Evolutionary conservation across 1,284 basidiomycete species (phyloP), one percentile per base, ranked within the genome.

Genomic region (Sanghuangporus baumii): DNA sequence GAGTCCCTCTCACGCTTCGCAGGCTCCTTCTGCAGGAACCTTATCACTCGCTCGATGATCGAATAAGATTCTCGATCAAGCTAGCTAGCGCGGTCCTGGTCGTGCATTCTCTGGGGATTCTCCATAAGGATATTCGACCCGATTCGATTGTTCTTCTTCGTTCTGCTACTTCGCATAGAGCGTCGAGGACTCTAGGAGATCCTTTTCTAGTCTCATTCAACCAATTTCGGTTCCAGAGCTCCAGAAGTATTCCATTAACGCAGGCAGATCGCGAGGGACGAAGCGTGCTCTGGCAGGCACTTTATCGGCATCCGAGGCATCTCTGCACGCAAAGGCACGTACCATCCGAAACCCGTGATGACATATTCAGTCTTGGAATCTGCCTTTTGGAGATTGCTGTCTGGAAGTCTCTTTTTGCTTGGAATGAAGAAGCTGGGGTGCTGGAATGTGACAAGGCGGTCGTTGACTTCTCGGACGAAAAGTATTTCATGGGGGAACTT

Each of bases 321-420:
- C 16, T 54, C 1, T 36, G 16, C 12, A 36, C 52, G 3, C 16
- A 18, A 6, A 11, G 7, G 18, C 55, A 36, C 26, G 4, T 31
- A 37, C 37, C 48, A 34, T 60, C 48, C 34, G 34, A 64, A 23
- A 64, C 57, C 52, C 46, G 52, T 9, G 58, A 66, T 47, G 65
- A 66, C 47, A 57, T 66, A 20, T 66, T 63, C 48, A 52, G 57
- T 23, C 52, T 66, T 4, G 65, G 65, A 8, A 43, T 66, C 40
- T 61, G 60, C 38, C 59, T 66, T 1, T 43, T 66, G 20, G 65
- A 66, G 50, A 61, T 66, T 43, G 65, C 46, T 7, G 43, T 66
- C 5, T 66, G 65, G 65, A 61, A 55, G 23, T 66, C 65, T 34
- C n/a, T 66, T 3, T 56, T 66, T 26, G 18, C 23, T 9, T 60